phyloP scores from a whole-genome alignment of 495 filamentous ascomycete genomes.

The Glarea lozoyensis region DNA sequence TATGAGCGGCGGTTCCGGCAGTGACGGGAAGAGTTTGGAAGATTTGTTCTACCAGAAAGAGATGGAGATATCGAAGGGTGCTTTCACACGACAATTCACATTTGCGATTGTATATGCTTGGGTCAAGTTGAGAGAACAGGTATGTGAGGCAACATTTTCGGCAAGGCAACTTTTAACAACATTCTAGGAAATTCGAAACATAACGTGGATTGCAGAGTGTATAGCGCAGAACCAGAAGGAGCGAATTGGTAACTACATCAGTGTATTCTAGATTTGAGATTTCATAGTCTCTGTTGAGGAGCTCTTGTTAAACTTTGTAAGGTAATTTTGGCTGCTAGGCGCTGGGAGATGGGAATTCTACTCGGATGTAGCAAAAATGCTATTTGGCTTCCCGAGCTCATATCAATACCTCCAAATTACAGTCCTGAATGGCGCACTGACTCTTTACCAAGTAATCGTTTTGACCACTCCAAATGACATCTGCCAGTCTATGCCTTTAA shows the following conservation, averaged over 20 bases:
- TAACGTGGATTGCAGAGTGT: constrained; percentile 99
- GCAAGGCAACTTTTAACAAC: constrained; percentile 5
- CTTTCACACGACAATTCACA: constrained; percentile 95
- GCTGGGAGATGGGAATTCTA: constrained; percentile 21
- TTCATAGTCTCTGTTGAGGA: too few species aligned
- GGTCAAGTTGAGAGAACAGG: constrained; percentile 97
- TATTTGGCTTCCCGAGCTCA: too few species aligned
- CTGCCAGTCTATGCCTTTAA: too few species aligned
- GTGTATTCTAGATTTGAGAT: constrained; percentile 75
- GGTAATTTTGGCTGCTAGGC: too few species aligned
- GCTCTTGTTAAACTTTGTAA: too few species aligned
- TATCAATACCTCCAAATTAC: too few species aligned
- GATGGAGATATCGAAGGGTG: constrained; percentile 92
- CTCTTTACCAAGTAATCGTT: too few species aligned
- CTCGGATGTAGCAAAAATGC: too few species aligned
- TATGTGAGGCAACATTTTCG: constrained; percentile 34
- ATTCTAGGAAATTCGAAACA: constrained; percentile 85
- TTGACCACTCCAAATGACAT: too few species aligned
- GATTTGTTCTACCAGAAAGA: constrained; percentile 99
- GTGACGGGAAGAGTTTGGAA: constrained; percentile 84
- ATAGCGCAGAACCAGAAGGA: constrained; percentile 99
- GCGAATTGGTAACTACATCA: constrained; percentile 96
- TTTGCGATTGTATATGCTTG: constrained; percentile 93
- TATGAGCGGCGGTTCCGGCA: constrained; percentile 66
- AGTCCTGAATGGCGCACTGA: too few species aligned